These are phyloP conservation scores for Flaveria ramosissima DNA, from an alignment of 129 eudicot species.

Conservation along the genomic window DNA sequence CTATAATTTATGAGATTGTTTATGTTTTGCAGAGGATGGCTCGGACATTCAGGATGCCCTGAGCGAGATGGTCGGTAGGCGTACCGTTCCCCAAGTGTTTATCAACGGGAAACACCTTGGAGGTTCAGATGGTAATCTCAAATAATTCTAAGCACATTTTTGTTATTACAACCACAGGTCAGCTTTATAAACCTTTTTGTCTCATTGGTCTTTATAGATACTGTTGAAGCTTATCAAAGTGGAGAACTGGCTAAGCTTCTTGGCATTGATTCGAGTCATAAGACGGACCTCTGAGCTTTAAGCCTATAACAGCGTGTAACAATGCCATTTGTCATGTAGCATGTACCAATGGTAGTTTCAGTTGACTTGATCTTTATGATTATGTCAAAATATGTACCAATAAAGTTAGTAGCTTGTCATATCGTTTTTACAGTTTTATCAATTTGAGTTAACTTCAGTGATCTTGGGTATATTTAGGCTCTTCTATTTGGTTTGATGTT, in stretches of 20 bases:
- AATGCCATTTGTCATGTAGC: conserved; percentile 7
- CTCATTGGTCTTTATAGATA: conserved; percentile 48
- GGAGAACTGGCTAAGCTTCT: conserved; percentile 80
- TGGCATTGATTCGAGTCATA: conserved; percentile 43
- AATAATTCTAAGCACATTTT: neutral
- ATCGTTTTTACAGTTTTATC: no score
- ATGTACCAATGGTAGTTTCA: conserved; percentile 12
- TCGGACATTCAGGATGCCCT: conserved; percentile 76
- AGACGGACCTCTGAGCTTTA: conserved; percentile 37
- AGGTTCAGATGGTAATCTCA: conserved; percentile 90
- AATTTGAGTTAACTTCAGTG: no score
- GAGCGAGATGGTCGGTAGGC: conserved; percentile 71
- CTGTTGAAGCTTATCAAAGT: conserved; percentile 78
- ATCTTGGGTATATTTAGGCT: no score
- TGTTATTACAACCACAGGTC: neutral
- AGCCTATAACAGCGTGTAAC: neutral
- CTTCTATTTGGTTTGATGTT: no score
- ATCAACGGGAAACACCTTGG: conserved; percentile 95
- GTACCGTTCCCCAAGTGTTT: conserved; percentile 98
- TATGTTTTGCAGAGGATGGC: conserved; percentile 71
- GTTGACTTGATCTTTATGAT: neutral
- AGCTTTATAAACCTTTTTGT: neutral
- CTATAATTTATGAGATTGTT: neutral
- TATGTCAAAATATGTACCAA: conserved; percentile 17
- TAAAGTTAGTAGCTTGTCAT: neutral